phyloP scores from a whole-genome alignment of 495 filamentous ascomycete species.

The Aspergillus conjunctus region DNA sequence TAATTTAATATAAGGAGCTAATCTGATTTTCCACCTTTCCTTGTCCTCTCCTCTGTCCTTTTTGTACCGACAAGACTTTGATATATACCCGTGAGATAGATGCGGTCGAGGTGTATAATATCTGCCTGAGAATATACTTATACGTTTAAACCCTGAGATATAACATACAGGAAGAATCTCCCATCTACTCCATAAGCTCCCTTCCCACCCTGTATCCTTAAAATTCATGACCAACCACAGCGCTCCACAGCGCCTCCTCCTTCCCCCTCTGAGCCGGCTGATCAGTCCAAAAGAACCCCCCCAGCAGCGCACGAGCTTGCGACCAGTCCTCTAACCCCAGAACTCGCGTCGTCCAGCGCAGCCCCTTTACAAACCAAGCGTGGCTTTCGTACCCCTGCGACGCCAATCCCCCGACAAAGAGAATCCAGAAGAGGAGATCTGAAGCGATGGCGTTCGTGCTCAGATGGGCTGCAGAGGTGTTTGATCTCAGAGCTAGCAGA shows the following conservation, averaged over 20 bases:
- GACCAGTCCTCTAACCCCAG: conserved; percentile 2
- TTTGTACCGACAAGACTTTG: no score
- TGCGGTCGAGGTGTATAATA: no score
- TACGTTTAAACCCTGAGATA: no score
- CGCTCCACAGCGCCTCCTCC: conserved; percentile 11
- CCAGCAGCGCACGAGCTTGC: background rate
- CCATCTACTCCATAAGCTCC: no score
- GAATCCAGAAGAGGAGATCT: conserved; percentile 12
- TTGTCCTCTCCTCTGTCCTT: no score
- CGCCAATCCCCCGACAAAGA: conserved; percentile 12
- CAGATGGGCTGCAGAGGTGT: background rate
- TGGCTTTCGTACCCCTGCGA: conserved; percentile 7
- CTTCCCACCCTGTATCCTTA: no score
- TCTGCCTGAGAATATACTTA: no score
- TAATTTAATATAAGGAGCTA: no score
- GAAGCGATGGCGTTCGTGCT: background rate
- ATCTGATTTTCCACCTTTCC: no score
- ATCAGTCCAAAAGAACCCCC: conserved; percentile 12
- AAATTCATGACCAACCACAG: background rate
- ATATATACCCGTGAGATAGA: no score
- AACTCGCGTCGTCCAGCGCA: background rate
- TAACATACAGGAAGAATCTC: no score
- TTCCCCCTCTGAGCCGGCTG: background rate
- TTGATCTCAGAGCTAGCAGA: background rate
- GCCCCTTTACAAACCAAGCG: conserved; percentile 1